Evolutionary conservation across 768 basidiomycete species (phyloP).

Genomic region (Polyporus arcularius): DNA sequence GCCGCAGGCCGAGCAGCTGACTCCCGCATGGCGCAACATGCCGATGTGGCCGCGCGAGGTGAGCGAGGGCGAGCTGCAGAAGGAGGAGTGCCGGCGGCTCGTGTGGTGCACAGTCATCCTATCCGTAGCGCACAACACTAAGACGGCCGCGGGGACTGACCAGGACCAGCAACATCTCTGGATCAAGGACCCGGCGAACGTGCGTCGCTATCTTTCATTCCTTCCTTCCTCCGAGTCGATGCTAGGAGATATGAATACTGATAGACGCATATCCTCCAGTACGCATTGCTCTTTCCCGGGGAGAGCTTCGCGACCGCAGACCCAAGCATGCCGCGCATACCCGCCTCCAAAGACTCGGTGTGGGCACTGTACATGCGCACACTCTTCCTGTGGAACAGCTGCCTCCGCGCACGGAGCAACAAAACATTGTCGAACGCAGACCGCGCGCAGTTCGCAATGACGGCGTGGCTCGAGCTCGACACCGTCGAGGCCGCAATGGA

Average conservation of each 20-base stretch:
- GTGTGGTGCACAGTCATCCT: conserved; percentile 72
- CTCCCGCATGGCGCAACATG: conserved; percentile 62
- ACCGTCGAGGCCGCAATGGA: conserved; percentile 62
- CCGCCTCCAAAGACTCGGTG: conserved; percentile 65
- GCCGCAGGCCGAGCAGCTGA: conserved; percentile 48
- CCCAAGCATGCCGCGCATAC: conserved; percentile 28
- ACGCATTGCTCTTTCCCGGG: conserved; percentile 69
- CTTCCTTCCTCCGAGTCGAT: neutral
- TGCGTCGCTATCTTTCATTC: conserved; percentile 32
- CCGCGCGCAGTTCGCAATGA: conserved; percentile 62
- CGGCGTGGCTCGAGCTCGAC: conserved; percentile 73
- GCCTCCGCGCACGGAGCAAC: conserved; percentile 59
- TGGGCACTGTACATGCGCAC: conserved; percentile 73
- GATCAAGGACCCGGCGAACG: conserved; percentile 63
- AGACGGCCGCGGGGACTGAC: conserved; percentile 45
- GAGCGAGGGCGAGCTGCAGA: conserved; percentile 55
- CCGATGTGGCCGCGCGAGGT: conserved; percentile 59
- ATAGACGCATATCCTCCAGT: conserved; percentile 40
- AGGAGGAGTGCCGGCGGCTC: conserved; percentile 69
- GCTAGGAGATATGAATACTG: neutral
- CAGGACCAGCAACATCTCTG: conserved; percentile 42
- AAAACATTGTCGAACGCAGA: conserved; percentile 44
- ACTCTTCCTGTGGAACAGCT: conserved; percentile 75
- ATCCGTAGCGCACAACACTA: conserved; percentile 62
- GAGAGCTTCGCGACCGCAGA: conserved; percentile 47